Conservation (phyloP, 1,284 basidiomycete species). For the Cryptococcus amylolentus region DNA sequence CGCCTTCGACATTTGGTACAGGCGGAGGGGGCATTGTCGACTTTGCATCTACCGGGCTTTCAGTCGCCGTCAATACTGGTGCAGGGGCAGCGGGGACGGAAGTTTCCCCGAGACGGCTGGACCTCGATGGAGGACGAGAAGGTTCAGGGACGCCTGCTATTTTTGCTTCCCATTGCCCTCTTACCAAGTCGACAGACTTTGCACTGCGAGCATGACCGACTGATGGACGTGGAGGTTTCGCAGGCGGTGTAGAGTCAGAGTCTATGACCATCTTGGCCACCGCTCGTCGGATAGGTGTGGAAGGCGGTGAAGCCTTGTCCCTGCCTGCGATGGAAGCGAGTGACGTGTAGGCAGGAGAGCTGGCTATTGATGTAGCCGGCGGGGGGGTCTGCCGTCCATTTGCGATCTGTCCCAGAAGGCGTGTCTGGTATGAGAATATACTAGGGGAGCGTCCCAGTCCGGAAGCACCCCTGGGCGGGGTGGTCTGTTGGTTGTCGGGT, state of each 20-base stretch:
- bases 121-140: background rate
- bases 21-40: background rate
- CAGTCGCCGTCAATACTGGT: too few relatives aligned
- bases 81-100: too few relatives aligned
- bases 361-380: slow-evolving; percentile 4
- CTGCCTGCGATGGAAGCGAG: slow-evolving; percentile 16
- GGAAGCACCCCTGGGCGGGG: background rate
- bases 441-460: slow-evolving; percentile 28
- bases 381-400: slow-evolving; percentile 8
- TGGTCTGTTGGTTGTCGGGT: slow-evolving; percentile 1
- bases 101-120: background rate
- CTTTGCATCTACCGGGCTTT: too few relatives aligned
- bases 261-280: slow-evolving; percentile 30
- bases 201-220: slow-evolving; percentile 20
- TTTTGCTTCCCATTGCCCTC: slow-evolving; percentile 44
- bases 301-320: slow-evolving; percentile 22
- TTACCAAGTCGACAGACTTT: slow-evolving; percentile 39
- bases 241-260: slow-evolving; percentile 20
- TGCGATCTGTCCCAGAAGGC: slow-evolving; percentile 22
- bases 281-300: slow-evolving; percentile 31
- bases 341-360: slow-evolving; percentile 16
- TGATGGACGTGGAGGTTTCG: slow-evolving; percentile 27
- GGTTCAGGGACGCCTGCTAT: slow-evolving; percentile 24
- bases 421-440: slow-evolving; percentile 42
- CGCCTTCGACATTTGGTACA: background rate